Conservation (phyloP, 345 rosid genomes). For the Balakata baccata region DNA sequence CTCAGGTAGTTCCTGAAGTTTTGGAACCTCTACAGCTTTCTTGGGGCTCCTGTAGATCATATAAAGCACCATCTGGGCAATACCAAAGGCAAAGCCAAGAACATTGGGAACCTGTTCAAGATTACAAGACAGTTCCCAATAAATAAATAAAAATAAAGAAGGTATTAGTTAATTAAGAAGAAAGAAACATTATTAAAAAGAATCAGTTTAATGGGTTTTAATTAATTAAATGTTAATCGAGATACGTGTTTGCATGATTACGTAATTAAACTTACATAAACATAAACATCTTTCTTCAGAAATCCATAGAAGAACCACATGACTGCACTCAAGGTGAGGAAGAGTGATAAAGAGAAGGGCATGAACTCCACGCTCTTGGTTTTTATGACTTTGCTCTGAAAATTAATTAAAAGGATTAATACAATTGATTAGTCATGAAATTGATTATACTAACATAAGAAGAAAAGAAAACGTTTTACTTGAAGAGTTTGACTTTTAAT, state of each 20-base stretch:
- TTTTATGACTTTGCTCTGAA: conserved; percentile 81
- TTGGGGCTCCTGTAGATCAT: conserved; percentile 33
- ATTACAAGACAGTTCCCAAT: background rate
- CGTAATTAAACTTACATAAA: conserved; percentile 19
- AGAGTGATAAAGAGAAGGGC: conserved; percentile 53
- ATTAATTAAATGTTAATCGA: too few species aligned
- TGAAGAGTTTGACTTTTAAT: too few species aligned
- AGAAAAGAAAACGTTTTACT: too few species aligned
- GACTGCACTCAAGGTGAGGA: conserved; percentile 53
- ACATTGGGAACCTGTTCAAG: conserved; percentile 47
- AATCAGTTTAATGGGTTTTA: background rate
- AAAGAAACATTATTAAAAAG: background rate
- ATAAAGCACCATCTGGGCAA: conserved; percentile 54
- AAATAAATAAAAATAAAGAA: background rate
- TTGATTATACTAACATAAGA: too few species aligned
- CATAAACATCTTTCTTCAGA: conserved; percentile 18
- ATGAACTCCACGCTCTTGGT: conserved; percentile 76
- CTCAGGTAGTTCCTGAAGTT: conserved; percentile 8
- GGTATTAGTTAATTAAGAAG: background rate
- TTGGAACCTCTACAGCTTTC: conserved; percentile 2
- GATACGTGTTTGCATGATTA: background rate
- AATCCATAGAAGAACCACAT: conserved; percentile 53
- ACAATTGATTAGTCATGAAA: too few species aligned
- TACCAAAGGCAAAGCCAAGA: conserved; percentile 46
- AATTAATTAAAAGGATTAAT: background rate